Evolutionary conservation across 305 asterid species (phyloP).

Genomic region (Fraxinus sp.): DNA sequence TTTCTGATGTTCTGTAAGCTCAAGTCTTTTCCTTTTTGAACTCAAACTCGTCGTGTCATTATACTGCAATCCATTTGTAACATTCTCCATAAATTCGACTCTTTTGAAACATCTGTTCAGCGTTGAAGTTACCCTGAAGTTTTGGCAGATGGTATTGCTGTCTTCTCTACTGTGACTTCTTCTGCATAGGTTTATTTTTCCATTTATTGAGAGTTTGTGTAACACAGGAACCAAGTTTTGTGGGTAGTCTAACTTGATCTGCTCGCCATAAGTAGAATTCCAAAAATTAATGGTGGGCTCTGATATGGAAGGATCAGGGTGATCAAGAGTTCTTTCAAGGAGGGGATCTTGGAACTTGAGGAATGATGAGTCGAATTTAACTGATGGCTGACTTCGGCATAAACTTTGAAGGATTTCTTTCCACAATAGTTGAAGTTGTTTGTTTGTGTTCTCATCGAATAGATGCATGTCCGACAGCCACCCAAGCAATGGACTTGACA

Average conservation of each 20-base stretch:
- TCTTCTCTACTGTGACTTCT: slow-evolving; percentile 25
- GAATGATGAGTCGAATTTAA: slow-evolving; percentile 50
- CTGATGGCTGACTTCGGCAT: slow-evolving; percentile 51
- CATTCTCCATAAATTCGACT: slow-evolving; percentile 47
- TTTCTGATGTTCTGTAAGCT: slow-evolving; percentile 73
- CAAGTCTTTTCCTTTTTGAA: slow-evolving; percentile 47
- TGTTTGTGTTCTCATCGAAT: slow-evolving; percentile 32
- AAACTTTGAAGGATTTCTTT: slow-evolving; percentile 43
- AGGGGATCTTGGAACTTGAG: slow-evolving; percentile 54
- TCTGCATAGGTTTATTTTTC: slow-evolving; percentile 51
- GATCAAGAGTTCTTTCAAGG: slow-evolving; percentile 64
- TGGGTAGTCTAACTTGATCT: slow-evolving; percentile 57
- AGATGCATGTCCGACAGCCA: slow-evolving; percentile 60
- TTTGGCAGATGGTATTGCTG: slow-evolving; percentile 19
- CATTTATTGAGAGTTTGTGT: slow-evolving; percentile 64
- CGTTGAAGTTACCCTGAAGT: slow-evolving; percentile 31
- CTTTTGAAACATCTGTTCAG: slow-evolving; percentile 63
- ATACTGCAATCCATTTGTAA: slow-evolving; percentile 16
- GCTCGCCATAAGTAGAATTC: slow-evolving; percentile 66
- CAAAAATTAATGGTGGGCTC: slow-evolving; percentile 56
- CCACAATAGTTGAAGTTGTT: slow-evolving; percentile 59
- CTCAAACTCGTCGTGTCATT: slow-evolving; percentile 15
- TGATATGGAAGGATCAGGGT: slow-evolving; percentile 57
- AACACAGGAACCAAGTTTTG: slow-evolving; percentile 51
- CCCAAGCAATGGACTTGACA: slow-evolving; percentile 51